Conservation (phyloP, 306 rosid genomes). For the Pueraria montana region DNA sequence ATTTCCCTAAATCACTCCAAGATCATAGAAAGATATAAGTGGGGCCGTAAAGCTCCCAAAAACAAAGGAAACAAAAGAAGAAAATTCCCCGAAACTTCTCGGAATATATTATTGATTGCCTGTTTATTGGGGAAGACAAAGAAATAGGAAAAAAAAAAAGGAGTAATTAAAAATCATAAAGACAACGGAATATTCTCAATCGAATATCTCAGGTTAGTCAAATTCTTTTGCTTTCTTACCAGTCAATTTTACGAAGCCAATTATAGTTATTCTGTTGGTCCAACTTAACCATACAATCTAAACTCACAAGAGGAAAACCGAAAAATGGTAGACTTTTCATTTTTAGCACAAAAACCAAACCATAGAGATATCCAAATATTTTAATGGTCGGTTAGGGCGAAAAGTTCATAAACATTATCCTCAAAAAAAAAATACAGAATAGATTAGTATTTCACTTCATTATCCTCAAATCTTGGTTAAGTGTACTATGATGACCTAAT, state of each 20-base stretch:
- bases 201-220: neutral
- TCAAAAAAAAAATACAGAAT: neutral
- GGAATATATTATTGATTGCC: neutral
- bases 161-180: neutral
- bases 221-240: neutral
- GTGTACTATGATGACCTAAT: neutral
- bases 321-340: constrained; percentile 12
- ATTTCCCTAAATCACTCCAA: constrained; percentile 42
- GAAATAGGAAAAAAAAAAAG: neutral
- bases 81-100: neutral
- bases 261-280: constrained; percentile 38
- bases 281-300: constrained; percentile 26
- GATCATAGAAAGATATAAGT: neutral
- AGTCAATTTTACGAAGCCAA: neutral
- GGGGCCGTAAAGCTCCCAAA: neutral
- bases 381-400: constrained; percentile 52
- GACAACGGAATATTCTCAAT: constrained; percentile 38
- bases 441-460: constrained; percentile 26
- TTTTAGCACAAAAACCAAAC: neutral
- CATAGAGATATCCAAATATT: neutral
- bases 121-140: neutral
- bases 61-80: neutral
- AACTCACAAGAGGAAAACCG: neutral
- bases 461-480: constrained; percentile 30
- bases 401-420: constrained; percentile 50